Evolutionary conservation across 805 yeast species (phyloP), one percentile per base, ranked within the genome.

Genomic region (Candida pseudofarinosa): DNA sequence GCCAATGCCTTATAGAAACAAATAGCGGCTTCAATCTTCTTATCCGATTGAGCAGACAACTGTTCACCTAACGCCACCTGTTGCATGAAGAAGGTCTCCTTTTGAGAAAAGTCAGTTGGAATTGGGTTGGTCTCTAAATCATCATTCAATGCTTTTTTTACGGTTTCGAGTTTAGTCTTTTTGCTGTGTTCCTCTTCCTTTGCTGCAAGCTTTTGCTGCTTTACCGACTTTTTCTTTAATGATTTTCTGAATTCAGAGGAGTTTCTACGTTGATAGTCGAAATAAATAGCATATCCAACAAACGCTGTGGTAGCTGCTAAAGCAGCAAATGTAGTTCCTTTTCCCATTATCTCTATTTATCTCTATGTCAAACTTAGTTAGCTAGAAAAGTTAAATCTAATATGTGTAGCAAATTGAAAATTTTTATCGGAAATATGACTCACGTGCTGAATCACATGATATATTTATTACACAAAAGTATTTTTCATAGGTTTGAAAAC

Each of bases 1-100:
- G 88, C 79, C 60, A 93, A 75, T 12, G 97, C 98, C 66, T 88
- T 86, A 79, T 93, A 93, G 77, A 89, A 93, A 52, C 83, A 78
- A 53, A 90, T 73, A 32, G 99, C 98, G 36, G 97, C 83, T 46
- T 84, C 88, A 50, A 85, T 67, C 63, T 85, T 88, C 52, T 78
- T 76, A 50, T 82, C 84, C 48, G 85, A 81, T 28, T 69, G 59
- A 50, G 77, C 71, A 49, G 88, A 79, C 53, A 86, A 72, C 63
- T 83, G 85, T 67, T 91, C 98, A 62, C 96, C 98, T 38, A 73
- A 59, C 46, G 88, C 84, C 43, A 91, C 90, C 64, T 87, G 89
- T 49, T 77, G 75, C 74, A 90, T 80, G 73, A 91, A 91, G 60
- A 79, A 81, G 47, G 74, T 67, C 72, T 90, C 96, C 65, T 83